These are phyloP conservation scores for Apiotrichum akiyoshidainum DNA, from an alignment of 1,284 basidiomycete species.

Conservation along the genomic window DNA sequence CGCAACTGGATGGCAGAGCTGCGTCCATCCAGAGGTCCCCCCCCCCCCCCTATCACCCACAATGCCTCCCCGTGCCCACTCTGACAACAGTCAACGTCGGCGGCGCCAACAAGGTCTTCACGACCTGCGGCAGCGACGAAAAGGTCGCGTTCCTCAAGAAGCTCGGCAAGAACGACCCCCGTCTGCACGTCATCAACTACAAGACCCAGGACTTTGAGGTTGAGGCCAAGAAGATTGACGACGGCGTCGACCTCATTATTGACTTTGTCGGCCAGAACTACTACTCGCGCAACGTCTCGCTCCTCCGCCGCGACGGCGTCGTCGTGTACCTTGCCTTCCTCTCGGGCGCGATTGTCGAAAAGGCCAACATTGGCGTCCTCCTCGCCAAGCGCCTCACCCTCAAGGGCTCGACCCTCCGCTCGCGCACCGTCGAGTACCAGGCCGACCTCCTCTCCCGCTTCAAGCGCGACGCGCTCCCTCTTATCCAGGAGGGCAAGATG, in stretches of 20 bases:
- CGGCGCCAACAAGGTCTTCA: constrained; percentile 61
- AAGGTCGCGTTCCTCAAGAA: constrained; percentile 75
- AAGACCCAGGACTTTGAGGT: constrained; percentile 63
- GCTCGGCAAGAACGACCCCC: constrained; percentile 54
- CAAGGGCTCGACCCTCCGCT: constrained; percentile 82
- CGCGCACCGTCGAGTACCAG: constrained; percentile 76
- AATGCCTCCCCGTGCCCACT: too few species aligned
- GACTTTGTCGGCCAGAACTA: constrained; percentile 73
- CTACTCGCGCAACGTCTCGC: constrained; percentile 75
- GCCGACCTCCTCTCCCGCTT: constrained; percentile 70
- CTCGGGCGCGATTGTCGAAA: constrained; percentile 63
- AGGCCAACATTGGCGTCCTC: constrained; percentile 62
- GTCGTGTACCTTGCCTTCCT: constrained; percentile 56
- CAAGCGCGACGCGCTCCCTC: constrained; percentile 56
- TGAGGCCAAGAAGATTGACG: constrained; percentile 48
- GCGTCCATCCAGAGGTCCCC: too few species aligned
- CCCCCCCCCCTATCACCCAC: too few species aligned
- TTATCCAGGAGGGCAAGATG: constrained; percentile 65
- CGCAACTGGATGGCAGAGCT: too few species aligned
- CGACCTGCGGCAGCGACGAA: constrained; percentile 78
- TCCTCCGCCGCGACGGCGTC: constrained; percentile 71
- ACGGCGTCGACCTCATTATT: constrained; percentile 66
- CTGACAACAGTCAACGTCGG: constrained; percentile 30
- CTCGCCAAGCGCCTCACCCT: constrained; percentile 79
- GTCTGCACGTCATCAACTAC: constrained; percentile 78